phyloP scores from a whole-genome alignment of 805 yeast species.

The Barnettozyma siamensis region DNA sequence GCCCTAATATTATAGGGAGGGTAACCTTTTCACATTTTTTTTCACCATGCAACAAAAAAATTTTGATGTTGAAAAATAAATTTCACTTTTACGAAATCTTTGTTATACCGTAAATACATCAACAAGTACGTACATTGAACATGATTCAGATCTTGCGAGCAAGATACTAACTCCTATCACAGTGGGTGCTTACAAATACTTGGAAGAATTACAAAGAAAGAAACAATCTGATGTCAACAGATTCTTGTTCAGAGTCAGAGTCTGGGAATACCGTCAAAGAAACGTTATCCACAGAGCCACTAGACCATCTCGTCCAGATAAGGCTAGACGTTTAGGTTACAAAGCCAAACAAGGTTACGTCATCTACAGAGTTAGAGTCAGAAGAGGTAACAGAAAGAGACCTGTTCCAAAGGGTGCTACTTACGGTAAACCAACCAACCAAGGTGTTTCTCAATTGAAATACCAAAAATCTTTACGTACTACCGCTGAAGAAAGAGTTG shows the following conservation, averaged over 20 bases:
- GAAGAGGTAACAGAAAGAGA: slow-evolving; percentile 99
- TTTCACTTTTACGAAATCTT: not conserved
- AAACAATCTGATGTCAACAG: slow-evolving; percentile 99
- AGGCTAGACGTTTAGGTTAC: slow-evolving; percentile 99
- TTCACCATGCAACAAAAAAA: slow-evolving; percentile 1
- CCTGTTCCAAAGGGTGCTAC: slow-evolving; percentile 99
- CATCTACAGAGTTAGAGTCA: slow-evolving; percentile 97
- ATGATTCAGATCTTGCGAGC: not conserved
- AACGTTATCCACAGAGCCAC: slow-evolving; percentile 98
- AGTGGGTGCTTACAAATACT: slow-evolving; percentile 99
- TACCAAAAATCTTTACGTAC: slow-evolving; percentile 98
- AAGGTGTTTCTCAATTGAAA: slow-evolving; percentile 98
- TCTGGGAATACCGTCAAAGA: slow-evolving; percentile 99
- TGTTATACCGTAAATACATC: slow-evolving; percentile 10
- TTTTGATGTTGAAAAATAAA: not conserved
- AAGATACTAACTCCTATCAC: slow-evolving; percentile 12
- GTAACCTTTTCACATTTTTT: not conserved
- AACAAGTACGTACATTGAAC: slow-evolving; percentile 7
- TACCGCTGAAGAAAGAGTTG: slow-evolving; percentile 99
- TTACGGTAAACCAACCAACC: slow-evolving; percentile 99
- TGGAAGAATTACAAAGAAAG: slow-evolving; percentile 99
- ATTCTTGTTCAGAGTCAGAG: slow-evolving; percentile 98
- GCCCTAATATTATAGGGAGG: too few relatives aligned
- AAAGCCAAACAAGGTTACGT: slow-evolving; percentile 99
- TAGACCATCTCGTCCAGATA: slow-evolving; percentile 99